Evolutionary conservation across 2,329 filamentous ascomycete genomes (phyloP).

Genomic region (Alternaria sp.): DNA sequence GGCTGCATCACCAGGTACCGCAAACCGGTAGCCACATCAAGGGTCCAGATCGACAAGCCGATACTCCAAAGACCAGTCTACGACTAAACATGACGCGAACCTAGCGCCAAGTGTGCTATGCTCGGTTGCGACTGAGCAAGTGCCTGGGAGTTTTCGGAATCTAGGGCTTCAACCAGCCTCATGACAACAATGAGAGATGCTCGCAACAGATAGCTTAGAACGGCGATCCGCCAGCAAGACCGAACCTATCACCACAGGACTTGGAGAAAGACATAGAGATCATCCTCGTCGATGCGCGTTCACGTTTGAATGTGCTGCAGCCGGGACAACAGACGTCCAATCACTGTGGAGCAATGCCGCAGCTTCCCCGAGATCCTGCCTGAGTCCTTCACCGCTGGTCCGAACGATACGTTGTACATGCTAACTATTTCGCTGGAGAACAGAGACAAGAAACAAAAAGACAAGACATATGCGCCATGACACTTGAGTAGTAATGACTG

Average conservation of each 20-base stretch:
- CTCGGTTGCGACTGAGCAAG: neutral
- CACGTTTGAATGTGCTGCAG: neutral
- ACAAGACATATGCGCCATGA: neutral
- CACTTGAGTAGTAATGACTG: no score
- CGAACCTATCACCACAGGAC: no score
- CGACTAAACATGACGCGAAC: neutral
- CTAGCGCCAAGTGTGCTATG: neutral
- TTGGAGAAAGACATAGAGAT: no score
- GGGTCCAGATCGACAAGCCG: neutral
- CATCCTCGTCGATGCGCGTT: no score
- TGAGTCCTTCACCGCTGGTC: slow-evolving; percentile 8
- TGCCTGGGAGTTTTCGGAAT: no score
- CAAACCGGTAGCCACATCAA: neutral
- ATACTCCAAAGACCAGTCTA: neutral
- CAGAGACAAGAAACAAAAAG: neutral
- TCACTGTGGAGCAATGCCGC: slow-evolving; percentile 35
- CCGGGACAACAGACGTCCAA: slow-evolving; percentile 19
- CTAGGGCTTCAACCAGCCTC: no score
- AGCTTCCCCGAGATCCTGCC: slow-evolving; percentile 33
- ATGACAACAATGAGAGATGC: neutral
- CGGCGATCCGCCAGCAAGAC: no score
- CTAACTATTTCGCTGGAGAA: neutral
- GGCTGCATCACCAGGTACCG: neutral
- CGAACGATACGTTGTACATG: neutral
- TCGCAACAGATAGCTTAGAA: neutral